Conservation (phyloP, 2,329 filamentous ascomycete genomes). For the Alternaria atra region DNA sequence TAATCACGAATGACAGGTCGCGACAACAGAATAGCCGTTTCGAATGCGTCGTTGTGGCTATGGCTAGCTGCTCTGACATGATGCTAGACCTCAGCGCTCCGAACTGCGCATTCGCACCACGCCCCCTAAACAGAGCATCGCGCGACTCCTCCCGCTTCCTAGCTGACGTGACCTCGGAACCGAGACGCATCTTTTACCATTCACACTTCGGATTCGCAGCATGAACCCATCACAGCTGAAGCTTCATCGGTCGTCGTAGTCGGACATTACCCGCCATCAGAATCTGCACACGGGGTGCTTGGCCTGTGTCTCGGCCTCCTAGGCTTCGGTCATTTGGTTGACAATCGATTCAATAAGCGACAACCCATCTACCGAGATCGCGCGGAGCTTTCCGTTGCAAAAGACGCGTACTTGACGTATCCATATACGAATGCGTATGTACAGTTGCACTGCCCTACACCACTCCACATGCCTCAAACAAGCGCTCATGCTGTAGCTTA, state of each 20-base stretch:
- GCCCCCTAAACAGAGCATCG: neutral
- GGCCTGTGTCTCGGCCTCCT: constrained; percentile 3
- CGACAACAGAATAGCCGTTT: constrained; percentile 4
- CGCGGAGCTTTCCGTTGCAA: neutral
- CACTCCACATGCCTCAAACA: constrained; percentile 2
- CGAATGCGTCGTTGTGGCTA: neutral
- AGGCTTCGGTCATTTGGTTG: neutral
- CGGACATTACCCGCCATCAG: neutral
- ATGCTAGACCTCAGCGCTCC: neutral
- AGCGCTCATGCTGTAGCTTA: neutral
- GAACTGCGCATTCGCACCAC: neutral
- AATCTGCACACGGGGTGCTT: constrained; percentile 9
- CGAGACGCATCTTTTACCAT: neutral
- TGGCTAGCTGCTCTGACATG: neutral
- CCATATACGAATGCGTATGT: neutral
- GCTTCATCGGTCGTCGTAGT: neutral
- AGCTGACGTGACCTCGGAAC: neutral
- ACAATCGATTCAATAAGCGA: neutral
- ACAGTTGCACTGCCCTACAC: constrained; percentile 1
- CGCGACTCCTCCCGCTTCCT: neutral
- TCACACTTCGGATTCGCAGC: neutral
- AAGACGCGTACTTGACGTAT: constrained; percentile 5
- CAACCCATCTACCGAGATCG: neutral
- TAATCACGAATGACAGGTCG: neutral
- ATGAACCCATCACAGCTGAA: neutral